Base-by-base conservation (phyloP, 2,329 filamentous ascomycete species). In the Dactylellina sp. region DNA sequence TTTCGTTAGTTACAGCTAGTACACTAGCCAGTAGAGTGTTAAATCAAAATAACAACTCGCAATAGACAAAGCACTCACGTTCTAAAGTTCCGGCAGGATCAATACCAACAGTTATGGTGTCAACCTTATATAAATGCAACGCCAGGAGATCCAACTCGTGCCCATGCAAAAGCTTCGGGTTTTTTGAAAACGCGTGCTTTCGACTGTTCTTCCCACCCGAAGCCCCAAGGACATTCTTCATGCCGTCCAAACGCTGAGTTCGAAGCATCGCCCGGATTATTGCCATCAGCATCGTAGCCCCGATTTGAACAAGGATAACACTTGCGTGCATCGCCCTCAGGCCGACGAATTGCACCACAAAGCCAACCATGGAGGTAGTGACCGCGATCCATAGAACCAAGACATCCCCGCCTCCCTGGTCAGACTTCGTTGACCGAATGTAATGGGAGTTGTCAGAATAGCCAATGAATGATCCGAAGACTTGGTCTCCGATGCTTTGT, bases 281-380 rank as follows among this genome's bases (percentile, higher is more conserved):
- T 1, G 75, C 72, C 75, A 78, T 76, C 6, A 78, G 1, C 16
- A 71, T 24, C 1, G 68, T 77, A 3, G 60, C 57, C 2, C 64
- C 50, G 9, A 78, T 52, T 39, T 77, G 75, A 5, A 59, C 75
- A 22, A 78, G 39, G 9, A 75, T 75, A 6, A 72, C 74, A 0
- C 59, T 66, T 32, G 66, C 77, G 24, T 75, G 63, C 71, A 78
- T 75, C 1, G 62, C 68, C 20, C 76, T 59, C 16, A 78, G 42
- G 5, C 77, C 77, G 14, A 71, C 56, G 25, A 78, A 78, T 22
- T 78, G 76, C 7, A 70, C 28, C 11, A 78, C 49, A 22, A 78
- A 78, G 1, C 77, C 77, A 9, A 55, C 28, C 18, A 76, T 28
- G 7, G 68, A 49, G 7, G 24, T 47, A 28, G 11, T 24, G 12